A percentile compares a stretch with the other conserved stretches of the same genome.
Conservation (phyloP, 768 basidiomycete species). For the Tulasnella calospora region DNA sequence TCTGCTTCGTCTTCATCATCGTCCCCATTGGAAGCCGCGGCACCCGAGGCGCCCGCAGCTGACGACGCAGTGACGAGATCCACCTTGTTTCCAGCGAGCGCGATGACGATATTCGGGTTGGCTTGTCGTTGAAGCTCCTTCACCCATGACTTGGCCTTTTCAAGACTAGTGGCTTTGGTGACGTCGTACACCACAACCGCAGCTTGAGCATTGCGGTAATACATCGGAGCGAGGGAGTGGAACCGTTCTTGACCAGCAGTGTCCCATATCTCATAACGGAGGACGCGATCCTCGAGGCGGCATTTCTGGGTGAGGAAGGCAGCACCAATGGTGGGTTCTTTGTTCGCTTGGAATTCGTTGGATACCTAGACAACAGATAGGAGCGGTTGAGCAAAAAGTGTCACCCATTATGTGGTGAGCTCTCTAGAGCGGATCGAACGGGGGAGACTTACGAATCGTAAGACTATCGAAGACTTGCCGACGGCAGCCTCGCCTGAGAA, state of each 20-base stretch:
- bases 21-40: constrained; percentile 44
- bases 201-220: constrained; percentile 96
- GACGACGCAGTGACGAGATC: constrained; percentile 56
- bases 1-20: constrained; percentile 84
- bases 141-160: constrained; percentile 99
- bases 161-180: constrained; percentile 89
- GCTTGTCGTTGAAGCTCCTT: constrained; percentile 98
- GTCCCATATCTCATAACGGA: constrained; percentile 97
- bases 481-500: constrained; percentile 92
- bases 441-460: constrained; percentile 72
- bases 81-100: constrained; percentile 95
- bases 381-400: not conserved
- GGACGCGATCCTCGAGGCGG: constrained; percentile 85
- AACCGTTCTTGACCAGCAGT: constrained; percentile 95
- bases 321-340: constrained; percentile 97
- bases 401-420: not conserved
- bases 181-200: constrained; percentile 98
- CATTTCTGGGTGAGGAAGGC: constrained; percentile 95
- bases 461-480: constrained; percentile 96
- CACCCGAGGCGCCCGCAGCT: constrained; percentile 42
- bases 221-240: constrained; percentile 98
- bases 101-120: constrained; percentile 98
- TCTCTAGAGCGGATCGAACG: constrained; percentile 24
- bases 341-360: constrained; percentile 98
- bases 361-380: constrained; percentile 53